Evolutionary conservation across 176 grass and related monocot species (phyloP).

Genomic region (sorghum (Sorghum bicolor)): DNA sequence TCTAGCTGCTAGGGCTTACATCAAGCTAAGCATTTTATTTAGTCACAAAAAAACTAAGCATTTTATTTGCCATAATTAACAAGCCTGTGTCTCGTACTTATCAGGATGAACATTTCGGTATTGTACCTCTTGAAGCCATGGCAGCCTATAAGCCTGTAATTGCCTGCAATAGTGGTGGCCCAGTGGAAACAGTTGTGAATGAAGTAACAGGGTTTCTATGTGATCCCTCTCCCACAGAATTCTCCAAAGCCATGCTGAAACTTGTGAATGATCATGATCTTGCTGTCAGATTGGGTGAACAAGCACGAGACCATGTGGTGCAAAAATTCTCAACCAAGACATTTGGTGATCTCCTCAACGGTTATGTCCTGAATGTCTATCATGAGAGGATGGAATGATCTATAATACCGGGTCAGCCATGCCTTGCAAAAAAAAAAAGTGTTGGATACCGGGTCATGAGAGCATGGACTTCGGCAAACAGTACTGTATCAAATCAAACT

Average conservation of each 20-base stretch:
- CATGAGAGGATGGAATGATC: constrained; percentile 69
- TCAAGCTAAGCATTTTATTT: neutral
- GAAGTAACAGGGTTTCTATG: constrained; percentile 79
- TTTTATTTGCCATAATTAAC: neutral
- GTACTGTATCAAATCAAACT: too few species aligned
- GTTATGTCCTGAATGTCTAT: constrained; percentile 58
- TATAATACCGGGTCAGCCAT: neutral
- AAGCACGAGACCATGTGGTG: constrained; percentile 66
- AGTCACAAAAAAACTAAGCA: neutral
- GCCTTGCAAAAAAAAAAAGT: too few species aligned
- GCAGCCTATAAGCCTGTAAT: constrained; percentile 90
- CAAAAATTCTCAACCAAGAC: constrained; percentile 68
- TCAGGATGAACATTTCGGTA: constrained; percentile 96
- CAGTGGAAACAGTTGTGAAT: constrained; percentile 79
- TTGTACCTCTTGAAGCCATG: constrained; percentile 98
- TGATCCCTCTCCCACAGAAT: constrained; percentile 58
- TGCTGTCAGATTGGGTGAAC: constrained; percentile 58
- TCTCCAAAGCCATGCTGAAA: constrained; percentile 75
- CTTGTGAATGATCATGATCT: constrained; percentile 58
- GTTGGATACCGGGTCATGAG: too few species aligned
- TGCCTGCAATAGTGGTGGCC: constrained; percentile 87
- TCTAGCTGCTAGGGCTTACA: neutral
- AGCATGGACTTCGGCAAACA: too few species aligned
- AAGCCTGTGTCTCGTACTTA: constrained; percentile 6
- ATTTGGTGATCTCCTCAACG: constrained; percentile 76